Base-by-base conservation (phyloP, 2,329 filamentous ascomycete species). In the Penicillium nordicum region DNA sequence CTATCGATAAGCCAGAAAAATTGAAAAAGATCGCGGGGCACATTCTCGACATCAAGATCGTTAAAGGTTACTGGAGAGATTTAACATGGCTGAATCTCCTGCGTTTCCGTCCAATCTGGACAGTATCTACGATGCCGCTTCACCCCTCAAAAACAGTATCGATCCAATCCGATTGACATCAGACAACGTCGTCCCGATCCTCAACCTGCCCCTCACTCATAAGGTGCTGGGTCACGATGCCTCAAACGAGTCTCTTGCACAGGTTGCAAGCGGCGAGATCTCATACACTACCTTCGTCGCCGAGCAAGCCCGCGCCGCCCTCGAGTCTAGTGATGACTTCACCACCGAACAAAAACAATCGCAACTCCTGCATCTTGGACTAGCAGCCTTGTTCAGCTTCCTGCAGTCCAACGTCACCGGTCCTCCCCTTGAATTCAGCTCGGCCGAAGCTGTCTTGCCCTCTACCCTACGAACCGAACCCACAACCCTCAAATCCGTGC, bases 371-470 rank as follows among this genome's bases (percentile, higher is more conserved):
- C 76, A 84, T 43, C 77, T 88, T 34, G 89, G 85, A 10, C 76
- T 90, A 46, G 86, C 88, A 1, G 84, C 88, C 1, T 80, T 96
- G 11, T 83, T 90, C 67, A 84, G 87, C 11, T 97, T 96, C 70
- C 74, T 96, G 16, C 92, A 97, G 72, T 85, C 86, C 1, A 96
- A 91, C 69, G 89, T 95, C 52, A 96, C 92, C 4, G 92, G 92
- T 0, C 92, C 92, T 1, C 87, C 91, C 0, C 78, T 96, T n/a
- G 76, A 79, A 0, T 87, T 85, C 67, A 74, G 74, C 25, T 74
- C 82, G 3, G 75, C 80, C 4, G 74, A 80, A 12, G 61, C 76
- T 1, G 61, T 87, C 6, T 66, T 88, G 4, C 80, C 82, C 5
- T 50, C 67, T n/a, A 37, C 55, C 10, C 63, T 77, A 42, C 69